Conservation (phyloP, 768 basidiomycete genomes). For the Serendipita sp. region DNA sequence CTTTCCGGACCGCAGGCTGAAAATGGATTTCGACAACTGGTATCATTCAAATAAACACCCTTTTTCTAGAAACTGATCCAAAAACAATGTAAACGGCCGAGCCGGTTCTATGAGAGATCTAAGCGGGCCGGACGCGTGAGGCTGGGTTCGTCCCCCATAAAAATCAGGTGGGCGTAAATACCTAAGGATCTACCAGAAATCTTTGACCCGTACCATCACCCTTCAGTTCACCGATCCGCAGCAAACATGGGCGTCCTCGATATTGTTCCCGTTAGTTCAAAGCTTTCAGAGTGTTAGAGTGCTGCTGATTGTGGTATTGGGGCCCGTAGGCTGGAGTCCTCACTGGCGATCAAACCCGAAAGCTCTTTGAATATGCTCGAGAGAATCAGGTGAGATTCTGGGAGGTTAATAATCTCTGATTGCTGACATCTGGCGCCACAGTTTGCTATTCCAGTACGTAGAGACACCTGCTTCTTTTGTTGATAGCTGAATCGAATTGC, state of each 20-base stretch:
- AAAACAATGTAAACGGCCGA: too few species aligned
- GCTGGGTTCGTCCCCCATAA: too few species aligned
- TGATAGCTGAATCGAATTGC: background rate
- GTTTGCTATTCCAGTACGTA: conserved; percentile 29
- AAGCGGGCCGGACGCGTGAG: background rate
- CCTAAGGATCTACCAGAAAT: too few species aligned
- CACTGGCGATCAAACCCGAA: conserved; percentile 88
- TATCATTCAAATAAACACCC: too few species aligned
- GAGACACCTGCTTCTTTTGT: background rate
- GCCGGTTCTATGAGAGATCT: background rate
- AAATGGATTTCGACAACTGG: too few species aligned
- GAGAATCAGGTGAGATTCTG: conserved; percentile 55
- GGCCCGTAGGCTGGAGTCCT: conserved; percentile 69
- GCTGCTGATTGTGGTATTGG: background rate
- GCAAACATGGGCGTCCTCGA: conserved; percentile 61
- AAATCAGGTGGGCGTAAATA: too few species aligned
- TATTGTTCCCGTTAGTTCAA: conserved; percentile 55
- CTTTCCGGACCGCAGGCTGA: too few species aligned
- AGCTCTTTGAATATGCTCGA: conserved; percentile 89
- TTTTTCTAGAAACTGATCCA: too few species aligned
- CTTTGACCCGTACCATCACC: too few species aligned
- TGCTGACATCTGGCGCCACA: conserved; percentile 13
- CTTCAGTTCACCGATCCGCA: background rate
- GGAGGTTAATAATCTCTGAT: background rate
- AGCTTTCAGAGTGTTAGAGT: background rate